Evolutionary conservation across 176 grass and related monocot species (phyloP), one percentile per base, ranked within the genome.

Genomic region (Secale cereale): DNA sequence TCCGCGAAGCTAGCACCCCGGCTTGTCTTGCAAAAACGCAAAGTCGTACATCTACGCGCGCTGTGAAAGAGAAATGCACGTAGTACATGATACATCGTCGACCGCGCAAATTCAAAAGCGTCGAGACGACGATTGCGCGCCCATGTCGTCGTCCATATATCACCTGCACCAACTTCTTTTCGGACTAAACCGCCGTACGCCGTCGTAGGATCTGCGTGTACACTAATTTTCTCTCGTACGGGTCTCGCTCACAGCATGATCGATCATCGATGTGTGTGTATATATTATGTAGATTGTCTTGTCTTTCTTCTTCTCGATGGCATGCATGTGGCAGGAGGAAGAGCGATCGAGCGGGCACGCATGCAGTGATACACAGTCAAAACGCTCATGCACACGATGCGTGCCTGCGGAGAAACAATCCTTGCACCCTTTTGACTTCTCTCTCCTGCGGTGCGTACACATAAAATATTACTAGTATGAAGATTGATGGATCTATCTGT

Each of bases 371-470:
- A 22, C 9, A 54, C 20, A 28, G 43, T 74, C 81, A 66, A 74
- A 64, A 52, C 68, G 61, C 66, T 68, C 48, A 43, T 67, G 76
- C 82, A 59, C 48, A 59, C 57, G 5, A 36, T 50, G 87, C 77
- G 77, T 89, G 82, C 29, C 81, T 81, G 28, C 36, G 19, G 78
- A 82, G 88, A 63, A 61, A 70, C 71, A 77, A 70, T 82, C 71
- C 71, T 64, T 7, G 23, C 20, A 43, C 33, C 52, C 79, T 86
- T 64, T 86, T 82, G 83, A 90, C 88, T 78, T 82, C 2, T 26
- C 2, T 28, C 6, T 52, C 48, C 48, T 52, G 87, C 82, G 12
- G 20, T n/a, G 48, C 56, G 36, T 22, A 2, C 3, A 71, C 13
- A 46, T 43, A 71, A 23, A 19, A 22, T 30, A 19, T 9, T 4